Evolutionary conservation across 805 yeast genomes (phyloP).

Genomic region (Cyberlindnera xylosilytica): DNA sequence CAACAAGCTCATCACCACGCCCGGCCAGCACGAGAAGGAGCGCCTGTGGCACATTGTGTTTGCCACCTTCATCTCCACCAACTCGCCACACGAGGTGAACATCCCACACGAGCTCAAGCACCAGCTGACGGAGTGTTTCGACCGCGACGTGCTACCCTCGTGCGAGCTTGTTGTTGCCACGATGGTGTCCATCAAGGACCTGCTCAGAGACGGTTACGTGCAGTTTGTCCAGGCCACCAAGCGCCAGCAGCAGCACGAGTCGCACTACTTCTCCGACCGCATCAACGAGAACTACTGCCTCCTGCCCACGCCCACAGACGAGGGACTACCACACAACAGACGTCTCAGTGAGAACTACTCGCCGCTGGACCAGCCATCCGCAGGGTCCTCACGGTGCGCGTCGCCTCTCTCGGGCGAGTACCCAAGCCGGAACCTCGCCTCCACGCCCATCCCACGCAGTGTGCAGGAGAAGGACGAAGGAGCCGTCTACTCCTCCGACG

Average conservation of each 20-base stretch:
- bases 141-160: conserved; percentile 15
- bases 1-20: conserved; percentile 15
- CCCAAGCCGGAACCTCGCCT: conserved; percentile 1
- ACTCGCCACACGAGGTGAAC: conserved; percentile 35
- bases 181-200: conserved; percentile 22
- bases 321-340: conserved; percentile 8
- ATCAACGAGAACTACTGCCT: conserved; percentile 16
- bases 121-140: conserved; percentile 11
- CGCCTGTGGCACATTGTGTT: conserved; percentile 26
- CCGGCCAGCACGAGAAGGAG: conserved; percentile 5
- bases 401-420: conserved; percentile 21
- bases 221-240: conserved; percentile 22
- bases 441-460: conserved; percentile 13
- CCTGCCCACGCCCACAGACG: conserved; percentile 19
- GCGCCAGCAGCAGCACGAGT: conserved; percentile 7
- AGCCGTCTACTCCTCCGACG: conserved; percentile 14
- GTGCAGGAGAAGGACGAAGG: neutral
- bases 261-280: conserved; percentile 7
- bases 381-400: conserved; percentile 10
- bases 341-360: conserved; percentile 20
- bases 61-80: conserved; percentile 39
- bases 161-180: conserved; percentile 19
- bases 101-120: conserved; percentile 26
- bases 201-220: conserved; percentile 24
- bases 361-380: conserved; percentile 19